Conservation (phyloP, 1,284 basidiomycete species). For the Puccinia polysora region DNA sequence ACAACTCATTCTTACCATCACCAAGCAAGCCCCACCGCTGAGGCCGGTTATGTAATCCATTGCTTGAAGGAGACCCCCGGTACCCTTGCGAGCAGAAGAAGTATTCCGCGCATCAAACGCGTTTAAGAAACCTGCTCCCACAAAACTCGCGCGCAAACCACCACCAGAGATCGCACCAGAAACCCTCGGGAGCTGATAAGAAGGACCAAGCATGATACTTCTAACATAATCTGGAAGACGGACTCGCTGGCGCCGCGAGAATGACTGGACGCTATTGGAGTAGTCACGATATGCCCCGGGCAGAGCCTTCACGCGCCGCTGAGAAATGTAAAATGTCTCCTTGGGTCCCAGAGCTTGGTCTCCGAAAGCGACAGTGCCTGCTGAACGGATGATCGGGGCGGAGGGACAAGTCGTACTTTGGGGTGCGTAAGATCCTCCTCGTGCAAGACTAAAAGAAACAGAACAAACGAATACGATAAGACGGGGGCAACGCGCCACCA, state of each 20-base stretch:
- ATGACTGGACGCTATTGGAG: slow-evolving; percentile 11
- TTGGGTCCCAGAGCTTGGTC: slow-evolving; percentile 14
- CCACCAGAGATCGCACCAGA: slow-evolving; percentile 21
- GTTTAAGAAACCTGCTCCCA: slow-evolving; percentile 61
- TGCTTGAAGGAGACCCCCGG: slow-evolving; percentile 52
- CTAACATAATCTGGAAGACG: slow-evolving; percentile 13
- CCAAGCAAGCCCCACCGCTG: slow-evolving; percentile 22
- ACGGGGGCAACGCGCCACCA: too few species aligned
- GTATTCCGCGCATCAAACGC: slow-evolving; percentile 63
- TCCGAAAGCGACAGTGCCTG: slow-evolving; percentile 17
- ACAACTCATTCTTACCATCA: not conserved
- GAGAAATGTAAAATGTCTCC: slow-evolving; percentile 3
- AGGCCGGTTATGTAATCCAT: slow-evolving; percentile 24
- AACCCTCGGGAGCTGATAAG: slow-evolving; percentile 10
- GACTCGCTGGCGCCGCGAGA: not conserved
- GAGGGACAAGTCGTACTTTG: slow-evolving; percentile 5
- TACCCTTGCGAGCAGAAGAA: slow-evolving; percentile 60
- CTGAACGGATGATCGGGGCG: slow-evolving; percentile 3
- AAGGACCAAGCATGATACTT: slow-evolving; percentile 13
- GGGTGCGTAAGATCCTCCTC: slow-evolving; percentile 13
- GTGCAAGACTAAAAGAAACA: not conserved
- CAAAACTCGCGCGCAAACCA: slow-evolving; percentile 62
- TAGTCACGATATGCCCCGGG: slow-evolving; percentile 7
- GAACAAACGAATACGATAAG: too few species aligned
- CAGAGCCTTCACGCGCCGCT: not conserved